Conservation (phyloP, 2,329 filamentous ascomycete species). For the Hymenoscyphus linearis region DNA sequence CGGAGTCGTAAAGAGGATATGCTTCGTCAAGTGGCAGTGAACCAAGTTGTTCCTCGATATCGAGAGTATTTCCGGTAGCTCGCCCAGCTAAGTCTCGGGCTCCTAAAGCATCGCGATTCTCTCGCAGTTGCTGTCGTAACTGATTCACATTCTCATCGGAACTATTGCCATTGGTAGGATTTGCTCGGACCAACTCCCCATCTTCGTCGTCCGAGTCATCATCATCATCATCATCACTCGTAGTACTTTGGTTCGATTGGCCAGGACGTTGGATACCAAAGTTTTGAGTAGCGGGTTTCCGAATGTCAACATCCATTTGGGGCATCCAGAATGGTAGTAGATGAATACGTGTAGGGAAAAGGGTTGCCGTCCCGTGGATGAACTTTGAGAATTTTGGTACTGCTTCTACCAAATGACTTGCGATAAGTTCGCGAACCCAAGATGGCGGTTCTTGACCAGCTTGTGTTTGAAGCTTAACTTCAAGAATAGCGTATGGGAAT, state of each 20-base stretch:
- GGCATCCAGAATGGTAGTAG: conserved; percentile 96
- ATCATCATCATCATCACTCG: conserved; percentile 68
- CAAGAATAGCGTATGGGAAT: conserved; percentile 93
- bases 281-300: conserved; percentile 80
- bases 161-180: conserved; percentile 11
- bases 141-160: conserved; percentile 21
- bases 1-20: conserved; percentile 86
- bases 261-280: conserved; percentile 85
- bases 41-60: conserved; percentile 79
- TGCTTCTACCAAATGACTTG: conserved; percentile 94
- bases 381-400: conserved; percentile 99
- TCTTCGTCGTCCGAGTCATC: conserved; percentile 61
- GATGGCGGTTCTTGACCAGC: conserved; percentile 90
- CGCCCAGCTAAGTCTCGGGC: conserved; percentile 21
- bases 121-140: conserved; percentile 10
- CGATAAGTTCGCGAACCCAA: conserved; percentile 91
- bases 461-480: conserved; percentile 97
- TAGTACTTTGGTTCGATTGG: conserved; percentile 68
- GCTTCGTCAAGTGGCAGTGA: conserved; percentile 57
- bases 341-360: conserved; percentile 84
- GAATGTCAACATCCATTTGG: conserved; percentile 96
- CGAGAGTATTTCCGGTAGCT: conserved; percentile 43
- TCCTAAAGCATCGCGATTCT: conserved; percentile 18
- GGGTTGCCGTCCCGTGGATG: conserved; percentile 84
- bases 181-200: conserved; percentile 17